These are phyloP conservation scores for Colletotrichum sp. DNA, from an alignment of 2,329 filamentous ascomycete genomes.

Conservation along the genomic window DNA sequence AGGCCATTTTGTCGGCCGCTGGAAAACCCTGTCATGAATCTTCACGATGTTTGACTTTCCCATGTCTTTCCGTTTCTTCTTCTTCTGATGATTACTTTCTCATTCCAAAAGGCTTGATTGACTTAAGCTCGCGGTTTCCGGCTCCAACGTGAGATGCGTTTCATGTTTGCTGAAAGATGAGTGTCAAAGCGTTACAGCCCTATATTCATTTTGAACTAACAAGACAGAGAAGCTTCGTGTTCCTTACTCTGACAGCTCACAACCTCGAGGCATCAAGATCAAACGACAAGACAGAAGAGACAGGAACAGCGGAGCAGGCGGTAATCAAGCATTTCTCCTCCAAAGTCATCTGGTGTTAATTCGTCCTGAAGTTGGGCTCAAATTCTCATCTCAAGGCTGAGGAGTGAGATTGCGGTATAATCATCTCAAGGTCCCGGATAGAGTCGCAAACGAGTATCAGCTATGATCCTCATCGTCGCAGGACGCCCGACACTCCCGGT, in stretches of 20 bases:
- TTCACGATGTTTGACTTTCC: conserved; percentile 13
- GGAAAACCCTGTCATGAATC: neutral
- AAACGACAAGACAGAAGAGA: neutral
- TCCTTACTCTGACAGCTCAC: neutral
- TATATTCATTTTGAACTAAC: neutral
- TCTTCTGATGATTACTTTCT: neutral
- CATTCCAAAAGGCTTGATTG: conserved; percentile 28
- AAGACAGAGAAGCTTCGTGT: neutral
- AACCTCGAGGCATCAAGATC: neutral
- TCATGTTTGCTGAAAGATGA: conserved; percentile 11
- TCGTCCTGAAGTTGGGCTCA: conserved; percentile 4
- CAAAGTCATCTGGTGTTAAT: neutral
- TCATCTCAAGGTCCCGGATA: conserved; percentile 3
- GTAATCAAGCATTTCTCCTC: neutral
- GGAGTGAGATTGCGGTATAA: conserved; percentile 4
- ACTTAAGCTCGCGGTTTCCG: conserved; percentile 23
- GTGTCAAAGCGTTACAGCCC: conserved; percentile 15
- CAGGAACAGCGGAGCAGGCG: neutral
- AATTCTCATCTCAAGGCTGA: conserved; percentile 1
- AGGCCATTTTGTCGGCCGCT: neutral
- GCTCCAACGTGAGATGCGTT: neutral
- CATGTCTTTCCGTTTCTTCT: conserved; percentile 15
- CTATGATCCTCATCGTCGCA: conserved; percentile 12
- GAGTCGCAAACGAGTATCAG: conserved; percentile 22
- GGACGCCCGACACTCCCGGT: neutral